Evolutionary conservation across 768 basidiomycete genomes (phyloP), one percentile per base, ranked within the genome.

Genomic region (Inosperma sp.): DNA sequence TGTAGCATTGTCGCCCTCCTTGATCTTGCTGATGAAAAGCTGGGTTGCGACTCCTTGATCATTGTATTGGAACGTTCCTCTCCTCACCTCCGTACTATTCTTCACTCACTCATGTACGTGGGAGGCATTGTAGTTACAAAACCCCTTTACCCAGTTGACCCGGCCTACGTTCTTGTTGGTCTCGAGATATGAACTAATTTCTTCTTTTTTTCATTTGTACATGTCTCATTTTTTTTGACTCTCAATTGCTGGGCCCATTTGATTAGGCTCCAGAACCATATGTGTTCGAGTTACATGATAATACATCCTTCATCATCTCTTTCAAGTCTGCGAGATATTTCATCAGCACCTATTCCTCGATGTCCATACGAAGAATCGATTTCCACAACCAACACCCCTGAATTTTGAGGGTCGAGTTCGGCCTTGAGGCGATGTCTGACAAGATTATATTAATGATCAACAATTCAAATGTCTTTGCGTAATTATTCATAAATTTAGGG

Each of bases 21-120:
- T 60, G 92, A 94, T 62, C 75, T 93, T 26, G 91, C 92, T 48
- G 88, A 90, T 66, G 92, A 93, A 67, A 82, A 78, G 50, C 75
- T 94, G 35, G 77, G 77, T 59, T 92, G 90, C 67, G 78, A 79
- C 34, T 82, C 85, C 14, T 77, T 94, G 35, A 78, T 93, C 53
- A 90, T 94, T 56, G 85, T 78, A 30, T 72, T 94, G 49, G 87
- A 90, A 66, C 80, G 85, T 58, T 75, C 82, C 0, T 86, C 83
- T 34, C 78, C 81, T 14, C 79, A 77, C 48, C 75, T 93, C 48
- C 79, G 84, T 58, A 80, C 82, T 60, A 72, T 93, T 50, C 73
- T 94, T 30, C 93, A 94, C 63, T 86, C 92, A 43, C 76, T 94
- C 55, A 89, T 94, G 88, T 94, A 94, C 68, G 88, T 93, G 46